A percentile compares a stretch with the other conserved stretches of the same genome.
phyloP scores from a whole-genome alignment of 2,329 filamentous ascomycete genomes.

The Talaromyces amestolkiae region DNA sequence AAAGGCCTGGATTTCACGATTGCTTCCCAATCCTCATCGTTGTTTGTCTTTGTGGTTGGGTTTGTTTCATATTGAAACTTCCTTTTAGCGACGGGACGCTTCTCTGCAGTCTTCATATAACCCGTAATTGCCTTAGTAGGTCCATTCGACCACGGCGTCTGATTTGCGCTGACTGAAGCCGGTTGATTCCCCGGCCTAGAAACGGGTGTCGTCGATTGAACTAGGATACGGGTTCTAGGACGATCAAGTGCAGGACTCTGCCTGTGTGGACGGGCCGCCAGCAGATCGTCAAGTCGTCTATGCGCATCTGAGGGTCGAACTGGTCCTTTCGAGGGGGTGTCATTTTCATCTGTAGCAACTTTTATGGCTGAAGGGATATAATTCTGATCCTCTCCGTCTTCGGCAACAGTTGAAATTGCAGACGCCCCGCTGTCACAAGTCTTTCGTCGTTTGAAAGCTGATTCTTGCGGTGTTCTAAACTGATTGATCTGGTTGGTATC shows the following conservation, averaged over 20 bases:
- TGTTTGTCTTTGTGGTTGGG: not conserved
- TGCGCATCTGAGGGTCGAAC: conserved; percentile 17
- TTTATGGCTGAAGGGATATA: not conserved
- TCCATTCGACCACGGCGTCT: not conserved
- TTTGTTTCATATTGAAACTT: not conserved
- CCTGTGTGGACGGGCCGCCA: conserved; percentile 30
- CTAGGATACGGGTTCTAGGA: conserved; percentile 1
- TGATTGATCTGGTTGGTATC: conserved; percentile 28
- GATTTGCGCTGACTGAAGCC: not conserved
- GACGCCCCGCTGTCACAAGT: conserved; percentile 28
- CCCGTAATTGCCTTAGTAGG: not conserved
- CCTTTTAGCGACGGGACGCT: not conserved
- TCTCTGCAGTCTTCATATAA: not conserved
- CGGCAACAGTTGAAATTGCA: conserved; percentile 48
- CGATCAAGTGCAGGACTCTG: conserved; percentile 23
- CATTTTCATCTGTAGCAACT: not conserved
- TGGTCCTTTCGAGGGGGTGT: conserved; percentile 3
- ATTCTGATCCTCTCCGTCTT: conserved; percentile 47
- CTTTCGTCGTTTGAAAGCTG: conserved; percentile 38
- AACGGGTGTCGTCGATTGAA: not conserved
- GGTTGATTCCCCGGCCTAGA: not conserved
- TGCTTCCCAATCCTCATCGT: conserved; percentile 16
- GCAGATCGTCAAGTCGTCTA: conserved; percentile 33
- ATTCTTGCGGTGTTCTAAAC: conserved; percentile 16
- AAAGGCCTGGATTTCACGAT: conserved; percentile 46